A percentile compares a stretch with the other conserved stretches of the same genome.
These are phyloP conservation scores for Tricholoma terreum DNA, from an alignment of 768 basidiomycete species.

Conservation along the genomic window DNA sequence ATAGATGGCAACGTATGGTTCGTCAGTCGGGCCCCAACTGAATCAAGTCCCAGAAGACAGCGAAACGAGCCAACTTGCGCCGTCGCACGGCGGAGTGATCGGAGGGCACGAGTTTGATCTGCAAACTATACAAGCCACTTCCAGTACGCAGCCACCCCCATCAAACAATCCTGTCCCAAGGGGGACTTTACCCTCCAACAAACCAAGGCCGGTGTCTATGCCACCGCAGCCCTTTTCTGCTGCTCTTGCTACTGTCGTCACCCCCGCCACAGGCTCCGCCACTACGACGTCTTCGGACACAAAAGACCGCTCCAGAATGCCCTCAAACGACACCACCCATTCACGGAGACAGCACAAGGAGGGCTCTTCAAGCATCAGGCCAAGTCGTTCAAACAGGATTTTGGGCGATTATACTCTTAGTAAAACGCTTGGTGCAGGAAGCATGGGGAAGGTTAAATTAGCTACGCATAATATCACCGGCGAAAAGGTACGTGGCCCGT, in stretches of 20 bases:
- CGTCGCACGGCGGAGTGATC: conserved; percentile 53
- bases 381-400: conserved; percentile 51
- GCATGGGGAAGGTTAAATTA: conserved; percentile 99
- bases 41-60: conserved; percentile 50
- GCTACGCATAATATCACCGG: conserved; percentile 85
- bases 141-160: conserved; percentile 21
- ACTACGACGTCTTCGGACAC: conserved; percentile 29
- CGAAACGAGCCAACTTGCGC: conserved; percentile 37
- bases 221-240: conserved; percentile 55
- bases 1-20: conserved; percentile 47
- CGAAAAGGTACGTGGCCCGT: conserved; percentile 72
- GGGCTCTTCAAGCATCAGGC: conserved; percentile 17
- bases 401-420: conserved; percentile 94
- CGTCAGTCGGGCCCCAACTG: conserved; percentile 44
- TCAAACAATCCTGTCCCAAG: conserved; percentile 12
- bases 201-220: conserved; percentile 71
- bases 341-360: conserved; percentile 29
- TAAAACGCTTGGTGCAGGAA: conserved; percentile 96
- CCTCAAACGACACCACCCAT: conserved; percentile 18
- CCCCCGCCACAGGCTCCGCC: conserved; percentile 13
- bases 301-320: conserved; percentile 30
- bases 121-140: conserved; percentile 39
- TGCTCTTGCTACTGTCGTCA: conserved; percentile 9
- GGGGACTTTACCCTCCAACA: conserved; percentile 32
- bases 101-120: conserved; percentile 67